A percentile compares a stretch with the other conserved stretches of the same genome.
Evolutionary conservation across 2,329 filamentous ascomycete genomes (phyloP).

Genomic region (Ophiosphaerella narmari): DNA sequence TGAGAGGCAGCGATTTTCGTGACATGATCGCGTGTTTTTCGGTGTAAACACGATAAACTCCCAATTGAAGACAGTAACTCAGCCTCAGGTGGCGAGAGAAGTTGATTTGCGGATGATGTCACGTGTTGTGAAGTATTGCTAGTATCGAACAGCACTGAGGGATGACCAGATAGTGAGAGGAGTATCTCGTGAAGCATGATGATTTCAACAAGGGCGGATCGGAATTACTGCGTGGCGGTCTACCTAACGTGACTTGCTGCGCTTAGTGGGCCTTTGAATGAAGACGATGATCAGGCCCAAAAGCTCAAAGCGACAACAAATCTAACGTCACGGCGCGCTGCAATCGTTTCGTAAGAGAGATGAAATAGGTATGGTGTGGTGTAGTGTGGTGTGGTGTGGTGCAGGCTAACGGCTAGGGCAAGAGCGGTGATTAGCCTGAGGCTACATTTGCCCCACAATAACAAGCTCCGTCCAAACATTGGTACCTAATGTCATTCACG

Average conservation of each 20-base stretch:
- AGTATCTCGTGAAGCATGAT: slow-evolving; percentile 97
- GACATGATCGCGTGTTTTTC: slow-evolving; percentile 70
- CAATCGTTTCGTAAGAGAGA: slow-evolving; percentile 14
- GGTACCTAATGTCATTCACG: not conserved
- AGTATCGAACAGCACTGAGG: slow-evolving; percentile 78
- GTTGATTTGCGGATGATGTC: slow-evolving; percentile 46
- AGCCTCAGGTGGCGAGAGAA: slow-evolving; percentile 77
- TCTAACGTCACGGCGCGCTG: slow-evolving; percentile 24
- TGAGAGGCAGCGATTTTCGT: slow-evolving; percentile 71
- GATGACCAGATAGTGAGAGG: slow-evolving; percentile 91
- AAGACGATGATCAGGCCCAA: slow-evolving; percentile 40
- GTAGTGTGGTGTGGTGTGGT: not conserved
- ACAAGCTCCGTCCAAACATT: not conserved
- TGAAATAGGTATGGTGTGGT: slow-evolving; percentile 14
- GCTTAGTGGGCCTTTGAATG: slow-evolving; percentile 27
- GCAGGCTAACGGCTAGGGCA: slow-evolving; percentile 2
- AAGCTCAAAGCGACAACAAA: slow-evolving; percentile 45
- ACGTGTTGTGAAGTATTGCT: slow-evolving; percentile 47
- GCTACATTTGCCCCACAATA: not conserved
- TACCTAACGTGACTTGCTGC: slow-evolving; percentile 5
- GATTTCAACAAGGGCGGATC: slow-evolving; percentile 19
- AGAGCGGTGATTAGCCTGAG: slow-evolving; percentile 9
- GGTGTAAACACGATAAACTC: slow-evolving; percentile 77
- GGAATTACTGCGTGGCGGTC: slow-evolving; percentile 8
- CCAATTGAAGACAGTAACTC: slow-evolving; percentile 79